Conservation (phyloP, 805 yeast genomes). For the Gaillardinia entomophila region DNA sequence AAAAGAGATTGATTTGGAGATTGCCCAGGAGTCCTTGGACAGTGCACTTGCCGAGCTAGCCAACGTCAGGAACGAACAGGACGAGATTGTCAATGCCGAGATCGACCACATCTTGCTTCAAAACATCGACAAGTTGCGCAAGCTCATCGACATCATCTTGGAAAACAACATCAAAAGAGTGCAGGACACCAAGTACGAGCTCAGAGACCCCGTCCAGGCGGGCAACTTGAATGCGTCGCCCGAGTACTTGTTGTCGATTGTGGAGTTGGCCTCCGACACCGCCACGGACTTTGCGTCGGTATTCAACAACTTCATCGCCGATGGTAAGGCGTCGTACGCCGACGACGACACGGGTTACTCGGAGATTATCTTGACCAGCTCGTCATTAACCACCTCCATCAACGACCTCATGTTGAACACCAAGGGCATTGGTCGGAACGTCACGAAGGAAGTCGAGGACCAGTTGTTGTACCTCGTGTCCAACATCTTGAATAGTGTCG, state of each 20-base stretch:
- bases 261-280: constrained; percentile 62
- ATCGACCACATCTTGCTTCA: constrained; percentile 47
- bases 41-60: constrained; percentile 60
- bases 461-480: constrained; percentile 43
- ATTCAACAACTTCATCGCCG: constrained; percentile 70
- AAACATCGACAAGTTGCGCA: constrained; percentile 44
- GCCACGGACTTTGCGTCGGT: constrained; percentile 79
- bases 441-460: constrained; percentile 52
- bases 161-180: constrained; percentile 63
- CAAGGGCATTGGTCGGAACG: constrained; percentile 60
- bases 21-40: constrained; percentile 74
- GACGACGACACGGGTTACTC: constrained; percentile 51
- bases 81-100: constrained; percentile 51
- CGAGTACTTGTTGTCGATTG: constrained; percentile 56
- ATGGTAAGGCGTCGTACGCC: constrained; percentile 49
- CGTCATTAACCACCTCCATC: constrained; percentile 56
- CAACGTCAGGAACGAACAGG: constrained; percentile 42
- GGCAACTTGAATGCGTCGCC: constrained; percentile 77
- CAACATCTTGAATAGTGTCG: constrained; percentile 54
- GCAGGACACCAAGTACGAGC: constrained; percentile 64
- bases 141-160: constrained; percentile 65
- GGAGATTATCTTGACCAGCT: constrained; percentile 55
- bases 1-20: constrained; percentile 74
- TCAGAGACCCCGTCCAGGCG: constrained; percentile 76
- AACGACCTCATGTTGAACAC: constrained; percentile 59